Base-by-base conservation (phyloP, 139 green algal genomes). In the Protoeuglena noctilucae region DNA sequence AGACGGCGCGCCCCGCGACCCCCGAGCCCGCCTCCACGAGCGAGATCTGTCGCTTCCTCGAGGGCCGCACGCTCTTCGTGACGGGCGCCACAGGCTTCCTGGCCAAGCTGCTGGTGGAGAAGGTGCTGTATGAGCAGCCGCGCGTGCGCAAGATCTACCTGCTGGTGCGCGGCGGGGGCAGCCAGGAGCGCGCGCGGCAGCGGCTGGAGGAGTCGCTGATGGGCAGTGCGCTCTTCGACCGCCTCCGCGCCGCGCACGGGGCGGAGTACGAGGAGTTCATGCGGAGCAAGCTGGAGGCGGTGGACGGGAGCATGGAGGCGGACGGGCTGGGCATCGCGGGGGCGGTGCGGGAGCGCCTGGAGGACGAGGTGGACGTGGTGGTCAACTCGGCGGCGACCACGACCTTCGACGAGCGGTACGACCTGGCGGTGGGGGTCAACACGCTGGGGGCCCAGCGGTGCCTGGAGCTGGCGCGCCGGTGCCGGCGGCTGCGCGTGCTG, bases 61-160 rank as follows among this genome's bases (percentile, higher is more conserved):
- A 28, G 4, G 62, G 62, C 28, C 64, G 64, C 48, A 55, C 52
- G 17, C 18, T 69, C 6, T 47, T 69, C 28, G 41, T 69, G 12
- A 64, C 62, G 14, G 62, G 62, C 21, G 55, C 55, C 21, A 69
- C 62, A 9, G 62, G 62, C 24, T 69, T 69, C 39, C 57, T 69
- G 17, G 62, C 50, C 17, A 69, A 69, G 54, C 52, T 45, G 39
- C 12, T 45, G 39, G 39, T 45, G 39, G 39, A 45, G 39, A n/a
- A n/a, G n/a, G n/a, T n/a, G n/a, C n/a, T n/a, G n/a, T n/a, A n/a
- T n/a, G n/a, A n/a, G n/a, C n/a, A 45, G 16, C n/a, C n/a, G n/a
- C 14, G 21, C 14, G n/a, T 25, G n/a, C 14, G 9, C 7, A 14
- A 46, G 9, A 24, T 46, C 51, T 57, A 57, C 51, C 29, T 57